Evolutionary conservation across 306 rosid species (phyloP), one percentile per base, ranked within the genome.

Genomic region (Ammopiptanthus mongolicus): DNA sequence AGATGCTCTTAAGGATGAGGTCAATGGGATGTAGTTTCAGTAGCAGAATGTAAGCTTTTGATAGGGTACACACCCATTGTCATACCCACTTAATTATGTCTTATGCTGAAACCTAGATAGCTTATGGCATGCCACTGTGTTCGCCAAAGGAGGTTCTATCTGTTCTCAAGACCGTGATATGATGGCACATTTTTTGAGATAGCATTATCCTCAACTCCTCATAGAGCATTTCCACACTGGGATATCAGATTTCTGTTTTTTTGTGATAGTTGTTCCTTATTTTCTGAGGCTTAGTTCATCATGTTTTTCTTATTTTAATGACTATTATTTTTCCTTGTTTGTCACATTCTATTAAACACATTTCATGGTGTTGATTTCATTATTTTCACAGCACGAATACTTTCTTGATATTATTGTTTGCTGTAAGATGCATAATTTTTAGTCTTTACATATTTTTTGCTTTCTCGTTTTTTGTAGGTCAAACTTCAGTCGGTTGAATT

Each of bases 401-500:
- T 75, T 17, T 29, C 21, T 50, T 53, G 44, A 61, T 72, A 51
- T 58, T 41, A 19, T 76, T 71, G 59, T 65, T 70, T 70, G 63
- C 25, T 48, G 47, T 56, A 7, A 11, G 68, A 29, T 72, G n/a
- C 74, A 22, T 66, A 14, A 22, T 48, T 60, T 62, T 21, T 34
- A 18, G 18, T 29, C 74, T 52, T 65, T 25, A 48, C 62, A 25
- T 33, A 10, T 18, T 62, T 23, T 65, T 28, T 62, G 41, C 44
- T 33, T 5, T 31, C 8, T 48, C 7, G n/a, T 28, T 63, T 41
- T 41, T 84, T 82, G 18, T 82, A 91, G 97, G 75, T 91, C 97
- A 59, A 91, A 91, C 87, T 91, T 91, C 74, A 84, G 79, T 81
- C 84, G 97, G 69, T 79, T 91, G 78, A 91, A 86, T 67, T 91